Evolutionary conservation across 306 rosid genomes (phyloP), one percentile per base, ranked within the genome.

Genomic region (Casuarina equisetifolia): DNA sequence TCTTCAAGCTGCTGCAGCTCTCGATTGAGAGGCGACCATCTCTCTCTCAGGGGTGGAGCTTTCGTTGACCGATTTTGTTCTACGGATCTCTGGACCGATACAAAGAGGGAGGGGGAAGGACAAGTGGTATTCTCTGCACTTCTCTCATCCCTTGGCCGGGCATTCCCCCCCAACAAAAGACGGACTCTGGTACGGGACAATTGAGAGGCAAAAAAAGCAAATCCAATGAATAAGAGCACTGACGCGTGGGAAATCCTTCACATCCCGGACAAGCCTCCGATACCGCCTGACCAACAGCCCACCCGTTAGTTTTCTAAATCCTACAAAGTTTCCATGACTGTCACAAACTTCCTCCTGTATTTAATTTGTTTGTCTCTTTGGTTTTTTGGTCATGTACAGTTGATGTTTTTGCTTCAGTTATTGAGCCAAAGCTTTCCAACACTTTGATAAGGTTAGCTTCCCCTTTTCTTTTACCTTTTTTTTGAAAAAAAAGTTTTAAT

Each of bases 401-500:
- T 75, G 69, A 78, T 70, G 93, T 85, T 43, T 79, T 89, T 54
- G 97, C 93, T 80, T 87, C 97, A 1, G 69, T 25, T 43, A 87
- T 92, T 4, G 85, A 91, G 48, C 93, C 97, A 76, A 83, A 91
- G 81, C 76, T 85, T 74, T 90, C 96, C 63, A 90, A 95, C 74
- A 85, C 82, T 79, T 86, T 95, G 78, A 82, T 95, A 69, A 90
- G 93, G 98, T 94, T 76, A 46, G 79, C 39, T 82, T 53, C 73
- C 48, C 63, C 46, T 4, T 71, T 19, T 46, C 6, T 1, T 51
- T 20, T 49, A 15, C 45, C 9, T n/a, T 44, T 8, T n/a, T 49
- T 70, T 46, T 12, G n/a, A n/a, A n/a, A n/a, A n/a, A n/a, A n/a
- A 25, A 71, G 1, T n/a, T 42, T 45, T 52, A 16, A 1, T 39